Evolutionary conservation across 2,329 filamentous ascomycete species (phyloP).

Genomic region (Pestalotiopsis sp.): DNA sequence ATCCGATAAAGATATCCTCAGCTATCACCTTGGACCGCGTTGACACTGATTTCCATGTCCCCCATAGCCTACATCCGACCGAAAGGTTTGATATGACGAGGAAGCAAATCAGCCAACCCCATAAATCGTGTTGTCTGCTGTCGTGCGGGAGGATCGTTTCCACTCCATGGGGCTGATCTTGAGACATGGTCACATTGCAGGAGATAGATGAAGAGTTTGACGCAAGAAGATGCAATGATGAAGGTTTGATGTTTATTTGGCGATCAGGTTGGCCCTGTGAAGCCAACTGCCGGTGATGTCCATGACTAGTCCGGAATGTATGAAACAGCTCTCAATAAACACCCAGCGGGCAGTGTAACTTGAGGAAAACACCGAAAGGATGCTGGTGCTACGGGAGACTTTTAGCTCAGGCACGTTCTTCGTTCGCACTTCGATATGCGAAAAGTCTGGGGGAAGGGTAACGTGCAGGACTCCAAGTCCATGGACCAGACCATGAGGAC

Average conservation of each 20-base stretch:
- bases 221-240: neutral
- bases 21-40: conserved; percentile 19
- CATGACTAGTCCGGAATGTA: too few relatives aligned
- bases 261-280: neutral
- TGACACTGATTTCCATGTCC: conserved; percentile 20
- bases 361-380: neutral
- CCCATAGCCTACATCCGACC: conserved; percentile 22
- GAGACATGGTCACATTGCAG: conserved; percentile 13
- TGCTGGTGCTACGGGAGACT: neutral
- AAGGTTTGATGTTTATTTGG: neutral
- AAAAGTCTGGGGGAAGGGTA: neutral
- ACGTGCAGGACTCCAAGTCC: neutral
- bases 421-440: neutral
- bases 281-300: too few relatives aligned
- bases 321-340: too few relatives aligned
- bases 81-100: conserved; percentile 22
- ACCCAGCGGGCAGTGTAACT: too few relatives aligned
- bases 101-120: conserved; percentile 22
- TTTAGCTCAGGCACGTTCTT: neutral
- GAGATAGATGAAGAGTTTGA: neutral
- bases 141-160: conserved; percentile 17
- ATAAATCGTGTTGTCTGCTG: conserved; percentile 21
- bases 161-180: conserved; percentile 11
- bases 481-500: neutral
- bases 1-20: conserved; percentile 22